A percentile compares a stretch with the other conserved stretches of the same genome.
Conservation (phyloP, 148 eudicot genomes). For the Persicaria tinctoria region DNA sequence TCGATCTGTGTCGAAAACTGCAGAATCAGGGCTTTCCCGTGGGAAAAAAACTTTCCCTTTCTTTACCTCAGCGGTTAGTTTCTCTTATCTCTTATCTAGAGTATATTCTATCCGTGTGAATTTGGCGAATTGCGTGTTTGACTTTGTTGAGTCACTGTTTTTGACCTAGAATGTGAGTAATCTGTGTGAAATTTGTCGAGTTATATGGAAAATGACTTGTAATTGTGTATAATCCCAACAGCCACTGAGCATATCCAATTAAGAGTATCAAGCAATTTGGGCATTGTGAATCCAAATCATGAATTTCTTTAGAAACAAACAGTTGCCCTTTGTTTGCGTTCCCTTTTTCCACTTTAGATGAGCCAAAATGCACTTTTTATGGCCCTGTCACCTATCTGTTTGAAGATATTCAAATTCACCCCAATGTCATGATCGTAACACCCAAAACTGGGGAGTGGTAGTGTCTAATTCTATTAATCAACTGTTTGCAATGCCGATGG, state of each 20-base stretch:
- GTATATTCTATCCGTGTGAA: not conserved
- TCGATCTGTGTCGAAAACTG: not conserved
- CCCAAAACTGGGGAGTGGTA: not conserved
- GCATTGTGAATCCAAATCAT: not conserved
- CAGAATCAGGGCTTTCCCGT: not conserved
- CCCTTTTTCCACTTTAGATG: not conserved
- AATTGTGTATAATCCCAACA: not conserved
- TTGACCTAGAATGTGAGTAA: not conserved
- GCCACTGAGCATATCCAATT: not conserved
- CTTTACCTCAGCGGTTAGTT: not conserved
- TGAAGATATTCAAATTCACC: not conserved
- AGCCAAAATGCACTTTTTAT: not conserved
- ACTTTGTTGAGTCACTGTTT: not conserved
- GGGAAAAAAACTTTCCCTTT: not conserved
- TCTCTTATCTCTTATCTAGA: not conserved
- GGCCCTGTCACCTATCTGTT: not conserved
- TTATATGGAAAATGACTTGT: not conserved
- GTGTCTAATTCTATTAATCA: not conserved
- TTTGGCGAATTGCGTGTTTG: slow-evolving; percentile 3
- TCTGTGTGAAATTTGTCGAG: not conserved
- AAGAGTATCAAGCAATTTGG: not conserved
- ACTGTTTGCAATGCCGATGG: not conserved
- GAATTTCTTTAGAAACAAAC: not conserved
- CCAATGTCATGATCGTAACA: not conserved
- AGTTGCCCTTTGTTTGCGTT: not conserved